Base-by-base conservation (phyloP, 768 basidiomycete species). In the Psilocybe cyanescens region DNA sequence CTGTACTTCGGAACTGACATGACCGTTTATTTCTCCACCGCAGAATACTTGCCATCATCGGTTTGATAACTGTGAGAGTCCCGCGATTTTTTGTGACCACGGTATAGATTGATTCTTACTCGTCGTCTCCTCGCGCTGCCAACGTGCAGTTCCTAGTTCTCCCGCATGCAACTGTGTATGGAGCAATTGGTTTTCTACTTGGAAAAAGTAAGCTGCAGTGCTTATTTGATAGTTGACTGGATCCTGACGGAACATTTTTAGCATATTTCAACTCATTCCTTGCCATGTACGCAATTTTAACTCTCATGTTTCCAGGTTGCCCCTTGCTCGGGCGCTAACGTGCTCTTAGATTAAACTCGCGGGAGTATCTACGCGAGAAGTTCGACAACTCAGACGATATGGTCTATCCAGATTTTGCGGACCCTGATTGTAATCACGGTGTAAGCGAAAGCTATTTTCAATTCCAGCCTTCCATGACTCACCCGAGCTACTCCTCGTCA, bases 231-330 rank as follows among this genome's bases (percentile, higher is more conserved):
- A 35, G 14, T 31, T 14, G 9, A 44, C 41, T 11, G 3, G n/a
- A 16, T 12, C n/a, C 11, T 33, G 33, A 19, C 11, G 5, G 16
- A n/a, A 19, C 24, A 4, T 48, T 3, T 55, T 24, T 44, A 64
- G 63, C 63, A 28, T 64, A 64, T 39, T 56, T 57, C 44, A 64
- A 64, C 31, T 57, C 63, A 16, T 64, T 64, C 55, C 55, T 64
- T 28, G 58, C 63, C 4, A 47, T 64, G 63, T 64, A 48, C 11
- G 58, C 9, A 8, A 11, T 17, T n/a, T 35, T 45, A 3, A 1
- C 29, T 16, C 46, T 19, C 16, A 14, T 47, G 33, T 11, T n/a
- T 44, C 24, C 11, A 50, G 24, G 24, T 39, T 29, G 9, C 8
- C 19, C 24, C 52, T 11, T 39, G 8, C 4, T 41, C 8, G 41